Conservation (phyloP, 768 basidiomycete species). For the Xerocomellus chrysenteron region DNA sequence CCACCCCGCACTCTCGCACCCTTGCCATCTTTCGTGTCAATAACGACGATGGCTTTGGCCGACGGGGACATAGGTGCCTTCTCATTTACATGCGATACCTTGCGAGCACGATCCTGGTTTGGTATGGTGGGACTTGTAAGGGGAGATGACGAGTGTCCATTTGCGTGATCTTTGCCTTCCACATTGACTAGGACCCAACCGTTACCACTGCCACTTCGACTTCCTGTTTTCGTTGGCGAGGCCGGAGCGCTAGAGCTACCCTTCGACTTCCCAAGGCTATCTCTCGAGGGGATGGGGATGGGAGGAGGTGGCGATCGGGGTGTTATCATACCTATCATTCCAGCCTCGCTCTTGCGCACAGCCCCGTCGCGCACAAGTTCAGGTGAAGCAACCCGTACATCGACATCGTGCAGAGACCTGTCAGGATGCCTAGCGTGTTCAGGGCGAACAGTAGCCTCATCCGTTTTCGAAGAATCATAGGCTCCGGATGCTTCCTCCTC, state of each 20-base stretch:
- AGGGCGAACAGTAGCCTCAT: slow-evolving; percentile 27
- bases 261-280: slow-evolving; percentile 24
- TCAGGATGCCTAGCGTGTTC: slow-evolving; percentile 30
- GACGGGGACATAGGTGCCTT: slow-evolving; percentile 42
- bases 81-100: slow-evolving; percentile 25
- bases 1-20: slow-evolving; percentile 23
- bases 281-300: slow-evolving; percentile 29
- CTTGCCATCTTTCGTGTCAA: slow-evolving; percentile 54
- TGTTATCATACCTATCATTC: slow-evolving; percentile 52
- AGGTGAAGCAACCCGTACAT: slow-evolving; percentile 52
- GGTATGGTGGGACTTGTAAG: slow-evolving; percentile 29
- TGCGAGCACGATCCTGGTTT: slow-evolving; percentile 31
- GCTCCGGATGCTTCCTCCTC: slow-evolving; percentile 46
- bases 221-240: slow-evolving; percentile 35
- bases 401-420: slow-evolving; percentile 47
- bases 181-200: slow-evolving; percentile 71
- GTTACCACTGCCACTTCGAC: slow-evolving; percentile 41
- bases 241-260: slow-evolving; percentile 24
- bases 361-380: slow-evolving; percentile 45
- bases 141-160: slow-evolving; percentile 23
- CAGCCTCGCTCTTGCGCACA: slow-evolving; percentile 63
- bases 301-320: slow-evolving; percentile 26
- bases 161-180: slow-evolving; percentile 41
- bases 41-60: slow-evolving; percentile 62
- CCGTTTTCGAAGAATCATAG: slow-evolving; percentile 25